Conservation (phyloP, 2,329 filamentous ascomycete species). For the Colletotrichum echinochloae region DNA sequence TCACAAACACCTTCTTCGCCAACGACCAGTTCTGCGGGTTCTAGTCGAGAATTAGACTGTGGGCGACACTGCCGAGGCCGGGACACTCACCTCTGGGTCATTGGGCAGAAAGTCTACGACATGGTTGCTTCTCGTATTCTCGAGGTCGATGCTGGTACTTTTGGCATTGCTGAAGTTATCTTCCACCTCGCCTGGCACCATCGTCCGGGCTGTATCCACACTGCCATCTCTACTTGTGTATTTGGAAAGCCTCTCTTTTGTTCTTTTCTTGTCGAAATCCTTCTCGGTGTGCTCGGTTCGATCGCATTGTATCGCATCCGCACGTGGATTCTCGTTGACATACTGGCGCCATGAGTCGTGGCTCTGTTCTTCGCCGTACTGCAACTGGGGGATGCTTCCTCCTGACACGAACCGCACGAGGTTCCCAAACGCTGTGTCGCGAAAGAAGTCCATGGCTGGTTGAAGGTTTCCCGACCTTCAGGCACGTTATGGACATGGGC, state of each 20-base stretch:
- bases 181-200: not conserved
- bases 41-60: not conserved
- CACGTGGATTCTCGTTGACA: not conserved
- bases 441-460: conserved; percentile 13
- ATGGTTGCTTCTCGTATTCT: conserved; percentile 6
- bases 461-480: no score
- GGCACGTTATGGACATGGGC: not conserved
- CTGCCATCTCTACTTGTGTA: not conserved
- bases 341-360: conserved; percentile 17
- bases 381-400: conserved; percentile 3
- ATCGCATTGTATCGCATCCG: not conserved
- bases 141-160: not conserved
- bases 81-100: conserved; percentile 24
- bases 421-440: conserved; percentile 27
- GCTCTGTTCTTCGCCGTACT: conserved; percentile 19
- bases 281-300: not conserved
- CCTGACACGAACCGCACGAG: not conserved
- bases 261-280: no score
- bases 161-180: not conserved
- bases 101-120: conserved; percentile 22
- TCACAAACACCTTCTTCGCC: conserved; percentile 20
- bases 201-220: not conserved
- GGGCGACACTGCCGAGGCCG: fast-evolving
- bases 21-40: conserved; percentile 22
- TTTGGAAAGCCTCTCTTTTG: not conserved